phyloP scores from a whole-genome alignment of 148 eudicot genomes.

The Suaeda aralocaspica region DNA sequence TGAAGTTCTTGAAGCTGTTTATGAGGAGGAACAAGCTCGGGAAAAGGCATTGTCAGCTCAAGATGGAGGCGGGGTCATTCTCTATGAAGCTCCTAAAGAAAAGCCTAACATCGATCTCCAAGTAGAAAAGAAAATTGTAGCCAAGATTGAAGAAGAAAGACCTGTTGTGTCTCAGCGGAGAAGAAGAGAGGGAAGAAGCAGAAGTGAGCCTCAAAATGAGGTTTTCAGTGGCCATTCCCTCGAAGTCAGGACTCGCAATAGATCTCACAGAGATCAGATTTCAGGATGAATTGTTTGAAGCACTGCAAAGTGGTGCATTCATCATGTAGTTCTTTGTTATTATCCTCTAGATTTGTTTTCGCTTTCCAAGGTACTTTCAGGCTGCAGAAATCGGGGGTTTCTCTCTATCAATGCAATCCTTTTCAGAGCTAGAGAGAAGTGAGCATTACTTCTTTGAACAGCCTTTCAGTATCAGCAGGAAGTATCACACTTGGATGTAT shows the following conservation, averaged over 20 bases:
- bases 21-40: constrained; percentile 37
- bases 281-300: constrained; percentile 1
- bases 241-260: constrained; percentile 26
- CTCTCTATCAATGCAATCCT: not conserved
- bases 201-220: constrained; percentile 51
- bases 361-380: too few species aligned
- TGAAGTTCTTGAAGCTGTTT: constrained; percentile 59
- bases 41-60: constrained; percentile 39
- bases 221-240: constrained; percentile 32
- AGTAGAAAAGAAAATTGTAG: constrained; percentile 22
- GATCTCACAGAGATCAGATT: constrained; percentile 22
- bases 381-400: too few species aligned
- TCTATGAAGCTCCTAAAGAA: constrained; percentile 43
- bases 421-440: constrained; percentile 12
- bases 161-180: constrained; percentile 18
- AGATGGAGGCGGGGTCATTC: constrained; percentile 43
- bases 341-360: too few species aligned
- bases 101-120: not conserved
- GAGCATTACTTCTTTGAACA: constrained; percentile 12
- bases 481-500: constrained; percentile 15
- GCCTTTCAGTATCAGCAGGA: not conserved
- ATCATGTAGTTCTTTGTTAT: not conserved
- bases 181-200: constrained; percentile 40
- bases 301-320: not conserved
- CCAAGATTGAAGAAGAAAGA: constrained; percentile 29